phyloP scores from a whole-genome alignment of 2,329 filamentous ascomycete genomes.

The Cephalotrichum gorgonifer region DNA sequence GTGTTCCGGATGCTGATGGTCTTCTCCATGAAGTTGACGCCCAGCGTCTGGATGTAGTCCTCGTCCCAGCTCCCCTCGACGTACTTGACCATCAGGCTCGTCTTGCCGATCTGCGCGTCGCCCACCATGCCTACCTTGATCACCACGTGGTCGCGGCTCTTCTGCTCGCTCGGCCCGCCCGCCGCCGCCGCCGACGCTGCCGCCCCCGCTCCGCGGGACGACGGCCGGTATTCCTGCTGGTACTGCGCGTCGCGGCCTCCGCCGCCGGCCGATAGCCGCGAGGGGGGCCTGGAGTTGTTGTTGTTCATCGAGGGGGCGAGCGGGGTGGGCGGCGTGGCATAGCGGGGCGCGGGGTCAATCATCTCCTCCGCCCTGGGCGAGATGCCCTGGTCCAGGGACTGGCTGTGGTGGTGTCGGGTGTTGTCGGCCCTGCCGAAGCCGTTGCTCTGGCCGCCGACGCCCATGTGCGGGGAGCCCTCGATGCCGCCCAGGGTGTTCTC shows the following conservation, averaged over 20 bases:
- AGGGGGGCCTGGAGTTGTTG: constrained; percentile 38
- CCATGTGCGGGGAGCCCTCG: constrained; percentile 34
- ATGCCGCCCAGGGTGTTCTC: constrained; percentile 41
- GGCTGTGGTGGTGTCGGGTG: constrained; percentile 33
- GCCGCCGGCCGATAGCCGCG: constrained; percentile 35
- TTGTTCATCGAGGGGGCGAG: constrained; percentile 28
- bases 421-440: constrained; percentile 21
- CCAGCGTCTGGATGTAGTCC: constrained; percentile 97
- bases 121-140: constrained; percentile 99
- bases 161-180: constrained; percentile 20
- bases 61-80: constrained; percentile 99
- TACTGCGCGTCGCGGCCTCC: constrained; percentile 26
- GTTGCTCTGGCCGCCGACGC: constrained; percentile 17
- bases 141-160: constrained; percentile 65
- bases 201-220: background rate
- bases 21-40: constrained; percentile 99
- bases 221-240: background rate
- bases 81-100: constrained; percentile 98
- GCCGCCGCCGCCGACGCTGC: constrained; percentile 21
- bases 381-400: constrained; percentile 39
- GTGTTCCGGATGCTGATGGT: constrained; percentile 99
- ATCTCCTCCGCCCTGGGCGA: too few relatives aligned
- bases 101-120: constrained; percentile 98
- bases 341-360: constrained; percentile 30
- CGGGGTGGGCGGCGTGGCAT: constrained; percentile 36